Evolutionary conservation across 148 eudicot species (phyloP).

Genomic region (Fagopyrum tataricum): DNA sequence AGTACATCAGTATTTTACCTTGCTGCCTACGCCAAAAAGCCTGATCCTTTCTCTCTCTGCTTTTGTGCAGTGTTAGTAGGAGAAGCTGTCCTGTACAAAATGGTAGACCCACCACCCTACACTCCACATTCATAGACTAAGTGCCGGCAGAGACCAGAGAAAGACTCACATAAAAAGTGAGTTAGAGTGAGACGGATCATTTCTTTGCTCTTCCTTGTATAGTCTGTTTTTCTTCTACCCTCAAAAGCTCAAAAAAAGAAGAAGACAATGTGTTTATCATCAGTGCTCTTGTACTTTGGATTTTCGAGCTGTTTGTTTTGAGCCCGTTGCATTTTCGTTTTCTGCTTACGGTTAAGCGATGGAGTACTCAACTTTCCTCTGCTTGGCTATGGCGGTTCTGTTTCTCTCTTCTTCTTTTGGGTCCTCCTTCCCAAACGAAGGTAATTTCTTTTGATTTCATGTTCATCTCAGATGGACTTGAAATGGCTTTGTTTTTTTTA

Average conservation of each 20-base stretch:
- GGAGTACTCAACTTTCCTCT: constrained; percentile 5
- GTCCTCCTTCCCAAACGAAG: constrained; percentile 31
- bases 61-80: constrained; percentile 6
- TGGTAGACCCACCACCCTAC: constrained; percentile 9
- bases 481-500: too few species aligned
- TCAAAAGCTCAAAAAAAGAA: background rate
- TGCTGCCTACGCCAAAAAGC: constrained; percentile 48
- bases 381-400: constrained; percentile 9
- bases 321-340: background rate
- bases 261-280: background rate
- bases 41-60: constrained; percentile 10
- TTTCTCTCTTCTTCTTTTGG: constrained; percentile 25
- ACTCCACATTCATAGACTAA: background rate
- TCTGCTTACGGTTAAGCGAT: background rate
- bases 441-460: constrained; percentile 12
- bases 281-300: background rate
- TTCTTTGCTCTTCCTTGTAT: background rate
- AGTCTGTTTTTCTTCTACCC: background rate
- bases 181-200: background rate
- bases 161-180: background rate
- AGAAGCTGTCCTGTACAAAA: background rate
- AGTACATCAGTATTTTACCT: constrained; percentile 16
- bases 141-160: background rate
- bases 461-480: background rate
- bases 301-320: constrained; percentile 1